Conservation (phyloP, 176 grass and related monocot species). For the Olyra latifolia region DNA sequence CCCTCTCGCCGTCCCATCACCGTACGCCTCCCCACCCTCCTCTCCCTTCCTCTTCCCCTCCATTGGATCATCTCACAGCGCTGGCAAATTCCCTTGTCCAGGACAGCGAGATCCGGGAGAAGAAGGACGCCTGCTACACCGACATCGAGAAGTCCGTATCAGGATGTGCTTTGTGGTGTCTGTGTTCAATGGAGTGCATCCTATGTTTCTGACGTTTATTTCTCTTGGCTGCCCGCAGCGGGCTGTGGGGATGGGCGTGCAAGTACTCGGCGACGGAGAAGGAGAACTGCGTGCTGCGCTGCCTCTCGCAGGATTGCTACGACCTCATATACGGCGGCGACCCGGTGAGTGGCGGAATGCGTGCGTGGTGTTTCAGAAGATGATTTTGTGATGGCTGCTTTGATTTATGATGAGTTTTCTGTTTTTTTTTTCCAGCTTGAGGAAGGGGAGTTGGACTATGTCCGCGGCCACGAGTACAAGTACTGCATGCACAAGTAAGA, state of each 20-base stretch:
- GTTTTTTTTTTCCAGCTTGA: conserved; percentile 54
- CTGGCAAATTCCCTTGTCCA: background rate
- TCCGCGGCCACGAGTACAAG: conserved; percentile 89
- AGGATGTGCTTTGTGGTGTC: background rate
- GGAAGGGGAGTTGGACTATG: conserved; percentile 91
- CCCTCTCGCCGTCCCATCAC: conserved; percentile 67
- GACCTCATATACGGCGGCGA: conserved; percentile 84
- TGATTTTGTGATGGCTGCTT: background rate
- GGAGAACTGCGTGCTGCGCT: conserved; percentile 92
- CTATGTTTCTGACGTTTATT: background rate
- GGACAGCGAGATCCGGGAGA: conserved; percentile 82
- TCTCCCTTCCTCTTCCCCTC: background rate
- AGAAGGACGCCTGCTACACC: conserved; percentile 84
- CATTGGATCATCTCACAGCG: background rate
- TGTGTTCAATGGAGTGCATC: background rate
- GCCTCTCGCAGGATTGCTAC: conserved; percentile 84
- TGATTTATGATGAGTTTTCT: conserved; percentile 12
- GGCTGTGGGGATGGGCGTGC: conserved; percentile 85
- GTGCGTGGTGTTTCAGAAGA: background rate
- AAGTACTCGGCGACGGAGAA: conserved; percentile 75
- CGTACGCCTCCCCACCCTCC: conserved; percentile 28
- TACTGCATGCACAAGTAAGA: conserved; percentile 97
- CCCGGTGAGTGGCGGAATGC: conserved; percentile 48
- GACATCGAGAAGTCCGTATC: conserved; percentile 80
- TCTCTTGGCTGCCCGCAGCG: conserved; percentile 44